Conservation (phyloP, 441 rosid genomes). For the Pelargonium australe region DNA sequence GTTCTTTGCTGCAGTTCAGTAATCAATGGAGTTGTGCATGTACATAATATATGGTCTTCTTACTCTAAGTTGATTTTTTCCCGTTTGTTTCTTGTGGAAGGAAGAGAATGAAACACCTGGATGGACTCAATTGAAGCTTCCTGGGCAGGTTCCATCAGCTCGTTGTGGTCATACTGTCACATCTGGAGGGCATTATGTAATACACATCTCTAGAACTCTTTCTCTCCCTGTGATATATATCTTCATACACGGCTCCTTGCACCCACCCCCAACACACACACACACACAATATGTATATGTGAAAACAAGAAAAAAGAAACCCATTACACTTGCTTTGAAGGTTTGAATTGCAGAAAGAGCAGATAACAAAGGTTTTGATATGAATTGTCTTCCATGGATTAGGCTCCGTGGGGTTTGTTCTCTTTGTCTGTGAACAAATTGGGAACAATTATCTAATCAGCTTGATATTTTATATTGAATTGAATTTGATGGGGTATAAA, state of each 20-base stretch:
- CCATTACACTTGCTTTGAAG: not conserved
- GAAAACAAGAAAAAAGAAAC: not conserved
- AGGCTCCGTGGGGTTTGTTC: not conserved
- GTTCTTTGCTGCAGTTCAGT: not conserved
- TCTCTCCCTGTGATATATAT: conserved; percentile 4
- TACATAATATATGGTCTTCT: conserved; percentile 9
- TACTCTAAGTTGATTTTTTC: conserved; percentile 30
- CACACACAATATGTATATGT: not conserved
- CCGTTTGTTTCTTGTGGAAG: conserved; percentile 59
- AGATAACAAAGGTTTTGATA: not conserved
- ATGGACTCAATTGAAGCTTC: conserved; percentile 99
- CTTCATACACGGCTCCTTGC: not conserved
- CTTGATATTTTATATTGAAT: not conserved
- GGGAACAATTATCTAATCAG: not conserved
- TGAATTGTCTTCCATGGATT: not conserved
- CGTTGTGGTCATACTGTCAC: conserved; percentile 93
- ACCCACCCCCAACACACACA: not conserved
- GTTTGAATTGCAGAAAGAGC: not conserved
- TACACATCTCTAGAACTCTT: conserved; percentile 25
- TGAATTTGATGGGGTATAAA: conserved; percentile 7
- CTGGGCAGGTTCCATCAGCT: conserved; percentile 96
- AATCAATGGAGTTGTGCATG: not conserved
- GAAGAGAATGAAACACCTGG: conserved; percentile 93
- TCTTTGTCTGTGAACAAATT: not conserved
- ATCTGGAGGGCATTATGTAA: conserved; percentile 93